These are phyloP conservation scores for Metschnikowia chrysomelidarum DNA, from an alignment of 805 yeast species.

Conservation along the genomic window DNA sequence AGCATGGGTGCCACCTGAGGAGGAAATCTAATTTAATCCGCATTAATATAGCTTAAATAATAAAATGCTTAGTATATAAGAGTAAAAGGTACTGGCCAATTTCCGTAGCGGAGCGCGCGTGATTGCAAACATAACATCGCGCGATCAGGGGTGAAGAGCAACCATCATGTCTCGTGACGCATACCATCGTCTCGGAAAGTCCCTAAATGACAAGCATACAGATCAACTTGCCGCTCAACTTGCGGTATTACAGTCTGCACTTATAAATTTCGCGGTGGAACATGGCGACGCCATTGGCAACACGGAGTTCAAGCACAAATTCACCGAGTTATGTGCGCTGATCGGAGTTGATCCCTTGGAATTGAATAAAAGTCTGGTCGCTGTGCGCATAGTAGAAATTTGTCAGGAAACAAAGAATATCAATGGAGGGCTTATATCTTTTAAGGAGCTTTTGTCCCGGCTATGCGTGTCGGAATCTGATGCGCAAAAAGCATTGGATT, in stretches of 20 bases:
- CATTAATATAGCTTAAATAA: too few species aligned
- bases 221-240: constrained; percentile 68
- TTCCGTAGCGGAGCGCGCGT: too few species aligned
- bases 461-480: constrained; percentile 46
- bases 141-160: too few species aligned
- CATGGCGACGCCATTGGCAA: constrained; percentile 70
- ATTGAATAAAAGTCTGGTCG: constrained; percentile 57
- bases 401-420: constrained; percentile 66
- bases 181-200: constrained; percentile 51
- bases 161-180: too few species aligned
- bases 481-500: constrained; percentile 51
- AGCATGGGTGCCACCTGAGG: constrained; percentile 53
- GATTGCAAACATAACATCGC: neutral
- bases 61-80: too few species aligned
- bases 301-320: constrained; percentile 64
- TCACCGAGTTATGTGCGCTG: constrained; percentile 70
- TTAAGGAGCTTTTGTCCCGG: constrained; percentile 40
- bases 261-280: constrained; percentile 70
- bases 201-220: constrained; percentile 51
- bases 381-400: constrained; percentile 71
- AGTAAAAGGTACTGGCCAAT: too few species aligned
- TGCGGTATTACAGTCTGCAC: constrained; percentile 70
- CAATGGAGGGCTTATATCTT: constrained; percentile 79
- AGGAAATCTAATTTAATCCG: constrained; percentile 21
- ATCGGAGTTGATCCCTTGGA: constrained; percentile 84